These are phyloP conservation scores for Sporothrix schenckii DNA, from an alignment of 2,329 filamentous ascomycete species.

Conservation along the genomic window DNA sequence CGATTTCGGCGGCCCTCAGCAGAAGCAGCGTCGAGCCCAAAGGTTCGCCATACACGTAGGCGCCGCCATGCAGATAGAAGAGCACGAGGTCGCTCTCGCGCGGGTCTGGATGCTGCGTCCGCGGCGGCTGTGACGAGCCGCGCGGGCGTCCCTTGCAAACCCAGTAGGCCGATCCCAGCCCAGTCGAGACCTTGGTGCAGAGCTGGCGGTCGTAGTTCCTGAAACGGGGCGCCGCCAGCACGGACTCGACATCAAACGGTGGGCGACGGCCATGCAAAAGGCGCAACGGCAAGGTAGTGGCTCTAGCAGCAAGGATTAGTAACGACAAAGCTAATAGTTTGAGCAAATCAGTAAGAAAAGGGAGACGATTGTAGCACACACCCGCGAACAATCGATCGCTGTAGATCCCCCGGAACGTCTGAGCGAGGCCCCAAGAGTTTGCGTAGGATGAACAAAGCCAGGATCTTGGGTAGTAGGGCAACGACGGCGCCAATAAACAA, in stretches of 20 bases:
- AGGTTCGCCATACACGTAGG: not conserved
- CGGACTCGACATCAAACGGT: not conserved
- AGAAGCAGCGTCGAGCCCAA: not conserved
- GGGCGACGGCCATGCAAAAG: not conserved
- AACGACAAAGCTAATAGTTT: not conserved
- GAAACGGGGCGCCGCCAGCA: conserved; percentile 16
- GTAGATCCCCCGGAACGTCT: conserved; percentile 12
- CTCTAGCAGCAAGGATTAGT: not conserved
- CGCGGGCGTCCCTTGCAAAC: conserved; percentile 18
- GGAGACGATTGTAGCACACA: not conserved
- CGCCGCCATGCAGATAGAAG: conserved; percentile 3
- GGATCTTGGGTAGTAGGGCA: conserved; percentile 3
- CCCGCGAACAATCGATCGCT: conserved; percentile 8
- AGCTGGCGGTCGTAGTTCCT: conserved; percentile 16
- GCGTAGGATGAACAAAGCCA: not conserved
- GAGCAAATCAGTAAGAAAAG: not conserved
- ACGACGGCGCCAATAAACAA: not conserved
- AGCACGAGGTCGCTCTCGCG: conserved; percentile 4
- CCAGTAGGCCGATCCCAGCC: conserved; percentile 14
- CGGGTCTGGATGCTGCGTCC: not conserved
- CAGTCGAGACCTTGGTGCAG: conserved; percentile 13
- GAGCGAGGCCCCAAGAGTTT: not conserved
- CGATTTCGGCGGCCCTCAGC: conserved; percentile 10
- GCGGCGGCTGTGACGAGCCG: not conserved
- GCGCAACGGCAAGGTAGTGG: conserved; percentile 4